Percentiles rank a stretch among this genome's conserved stretches.
Evolutionary conservation across 2,329 filamentous ascomycete genomes (phyloP).

Genomic region (Hymenoscyphus repandus): DNA sequence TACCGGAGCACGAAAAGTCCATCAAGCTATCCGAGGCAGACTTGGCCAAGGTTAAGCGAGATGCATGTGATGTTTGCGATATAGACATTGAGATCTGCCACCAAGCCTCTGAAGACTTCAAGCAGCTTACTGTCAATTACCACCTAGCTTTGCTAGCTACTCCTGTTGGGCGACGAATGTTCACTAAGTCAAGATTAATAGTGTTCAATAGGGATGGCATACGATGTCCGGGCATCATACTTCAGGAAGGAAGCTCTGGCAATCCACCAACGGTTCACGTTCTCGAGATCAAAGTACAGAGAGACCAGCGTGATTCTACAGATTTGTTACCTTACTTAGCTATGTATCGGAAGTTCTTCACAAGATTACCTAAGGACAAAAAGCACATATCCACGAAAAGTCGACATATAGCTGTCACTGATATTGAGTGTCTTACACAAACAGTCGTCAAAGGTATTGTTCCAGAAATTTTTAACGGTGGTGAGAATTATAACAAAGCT

Average conservation of each 20-base stretch:
- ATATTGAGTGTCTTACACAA: conserved; percentile 80
- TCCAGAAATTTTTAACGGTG: conserved; percentile 52
- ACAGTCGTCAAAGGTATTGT: conserved; percentile 56
- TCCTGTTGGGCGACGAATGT: conserved; percentile 77
- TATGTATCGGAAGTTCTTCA: conserved; percentile 61
- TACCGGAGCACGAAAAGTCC: conserved; percentile 93
- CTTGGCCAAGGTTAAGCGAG: conserved; percentile 82
- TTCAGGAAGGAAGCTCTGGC: conserved; percentile 68
- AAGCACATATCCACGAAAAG: conserved; percentile 64
- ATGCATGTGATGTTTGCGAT: conserved; percentile 78
- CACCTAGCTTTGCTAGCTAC: conserved; percentile 73
- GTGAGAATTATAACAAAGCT: conserved; percentile 46
- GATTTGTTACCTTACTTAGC: conserved; percentile 82
- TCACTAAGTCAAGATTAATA: conserved; percentile 68
- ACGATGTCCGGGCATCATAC: conserved; percentile 73
- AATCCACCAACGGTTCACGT: conserved; percentile 66
- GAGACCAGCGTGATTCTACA: conserved; percentile 68
- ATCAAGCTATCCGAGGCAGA: conserved; percentile 90
- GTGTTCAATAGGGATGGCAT: conserved; percentile 83
- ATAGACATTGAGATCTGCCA: conserved; percentile 75
- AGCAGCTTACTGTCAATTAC: conserved; percentile 72
- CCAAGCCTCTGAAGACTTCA: conserved; percentile 73
- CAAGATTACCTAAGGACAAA: conserved; percentile 59
- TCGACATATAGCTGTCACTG: conserved; percentile 64
- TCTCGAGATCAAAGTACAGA: conserved; percentile 66